Conservation (phyloP, 345 rosid species). For the Gossypium longicalyx region DNA sequence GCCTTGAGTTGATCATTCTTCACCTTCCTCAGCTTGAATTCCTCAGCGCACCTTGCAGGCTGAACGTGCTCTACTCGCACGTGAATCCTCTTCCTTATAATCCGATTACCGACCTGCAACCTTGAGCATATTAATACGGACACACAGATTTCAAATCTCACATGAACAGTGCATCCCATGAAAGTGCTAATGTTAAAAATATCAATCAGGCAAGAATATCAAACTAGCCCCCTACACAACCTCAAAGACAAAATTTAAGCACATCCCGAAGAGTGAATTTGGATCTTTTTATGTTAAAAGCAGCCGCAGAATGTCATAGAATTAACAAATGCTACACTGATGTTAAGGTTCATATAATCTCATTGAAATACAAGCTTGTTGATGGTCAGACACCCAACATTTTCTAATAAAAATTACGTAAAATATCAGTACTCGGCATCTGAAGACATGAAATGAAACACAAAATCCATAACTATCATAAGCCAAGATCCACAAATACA, state of each 20-base stretch:
- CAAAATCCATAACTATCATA: neutral
- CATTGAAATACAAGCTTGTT: neutral
- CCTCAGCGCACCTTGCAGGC: constrained; percentile 34
- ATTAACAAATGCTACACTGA: neutral
- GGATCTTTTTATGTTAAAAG: neutral
- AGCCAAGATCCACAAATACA: too few relatives aligned
- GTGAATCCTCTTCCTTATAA: constrained; percentile 63
- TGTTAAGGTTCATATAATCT: neutral
- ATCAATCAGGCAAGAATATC: neutral
- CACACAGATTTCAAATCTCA: neutral
- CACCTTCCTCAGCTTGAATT: constrained; percentile 46
- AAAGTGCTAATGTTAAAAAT: neutral
- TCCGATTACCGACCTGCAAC: constrained; percentile 32
- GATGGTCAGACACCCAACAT: neutral
- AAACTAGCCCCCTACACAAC: neutral
- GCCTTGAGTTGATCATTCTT: constrained; percentile 49
- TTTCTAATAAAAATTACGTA: neutral
- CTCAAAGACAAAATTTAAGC: neutral
- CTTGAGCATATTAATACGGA: neutral
- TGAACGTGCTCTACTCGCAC: constrained; percentile 49
- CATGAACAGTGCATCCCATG: neutral
- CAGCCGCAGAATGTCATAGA: neutral
- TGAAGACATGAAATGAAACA: neutral
- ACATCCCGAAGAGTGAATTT: neutral
- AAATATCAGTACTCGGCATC: neutral